phyloP scores from a whole-genome alignment of 306 rosid genomes.

The Geum urbanum region DNA sequence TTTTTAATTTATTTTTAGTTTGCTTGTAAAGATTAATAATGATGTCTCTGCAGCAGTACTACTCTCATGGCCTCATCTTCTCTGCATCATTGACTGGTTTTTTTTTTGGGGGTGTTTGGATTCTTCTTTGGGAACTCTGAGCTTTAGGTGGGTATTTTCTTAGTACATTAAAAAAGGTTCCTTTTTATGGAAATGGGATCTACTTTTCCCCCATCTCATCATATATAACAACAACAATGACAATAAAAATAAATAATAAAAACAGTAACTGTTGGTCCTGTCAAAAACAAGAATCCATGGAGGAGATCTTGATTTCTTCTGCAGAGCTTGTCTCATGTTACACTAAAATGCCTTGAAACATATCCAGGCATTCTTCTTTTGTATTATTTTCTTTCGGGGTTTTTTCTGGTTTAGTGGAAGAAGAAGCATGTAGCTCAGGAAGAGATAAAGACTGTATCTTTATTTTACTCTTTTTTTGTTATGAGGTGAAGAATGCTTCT shows the following conservation, averaged over 20 bases:
- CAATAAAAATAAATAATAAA: constrained; percentile 15
- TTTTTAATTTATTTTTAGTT: constrained; percentile 11
- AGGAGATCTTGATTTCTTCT: constrained; percentile 68
- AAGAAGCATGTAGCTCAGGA: constrained; percentile 39
- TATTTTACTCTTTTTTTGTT: not conserved
- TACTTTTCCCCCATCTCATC: constrained; percentile 70
- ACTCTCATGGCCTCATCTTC: constrained; percentile 59
- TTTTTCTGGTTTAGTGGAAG: constrained; percentile 38
- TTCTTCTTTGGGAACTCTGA: constrained; percentile 76
- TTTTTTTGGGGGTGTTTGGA: constrained; percentile 43
- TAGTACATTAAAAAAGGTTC: constrained; percentile 66
- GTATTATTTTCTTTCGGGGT: constrained; percentile 31
- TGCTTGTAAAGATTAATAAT: constrained; percentile 53
- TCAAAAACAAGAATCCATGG: constrained; percentile 46
- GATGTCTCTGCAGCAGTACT: constrained; percentile 54
- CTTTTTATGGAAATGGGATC: constrained; percentile 83
- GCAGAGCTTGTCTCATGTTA: constrained; percentile 75
- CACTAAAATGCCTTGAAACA: constrained; percentile 39
- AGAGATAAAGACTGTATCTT: constrained; percentile 10
- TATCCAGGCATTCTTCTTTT: constrained; percentile 39
- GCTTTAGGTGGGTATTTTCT: constrained; percentile 79
- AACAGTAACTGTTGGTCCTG: constrained; percentile 32
- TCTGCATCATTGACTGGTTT: constrained; percentile 67
- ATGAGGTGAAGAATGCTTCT: constrained; percentile 15
- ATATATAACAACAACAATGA: constrained; percentile 30